Conservation (phyloP, 2,329 filamentous ascomycete species). For the Aureobasidium vineae region DNA sequence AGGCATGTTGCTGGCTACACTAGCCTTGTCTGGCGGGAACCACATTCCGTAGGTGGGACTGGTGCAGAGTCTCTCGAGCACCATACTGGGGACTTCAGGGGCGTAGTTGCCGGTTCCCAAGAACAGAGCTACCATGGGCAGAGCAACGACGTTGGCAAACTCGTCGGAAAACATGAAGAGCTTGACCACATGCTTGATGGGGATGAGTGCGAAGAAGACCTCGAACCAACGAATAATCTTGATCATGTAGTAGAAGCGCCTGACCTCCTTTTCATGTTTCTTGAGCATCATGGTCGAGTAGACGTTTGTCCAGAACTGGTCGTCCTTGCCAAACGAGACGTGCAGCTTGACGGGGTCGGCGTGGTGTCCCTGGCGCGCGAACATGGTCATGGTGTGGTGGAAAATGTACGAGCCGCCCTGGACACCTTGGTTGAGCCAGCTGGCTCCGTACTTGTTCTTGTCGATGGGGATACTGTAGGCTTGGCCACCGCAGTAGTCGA, state of each 20-base stretch:
- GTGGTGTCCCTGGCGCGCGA: conserved; percentile 56
- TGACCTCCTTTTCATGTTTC: conserved; percentile 56
- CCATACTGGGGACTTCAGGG: conserved; percentile 66
- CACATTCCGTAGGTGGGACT: conserved; percentile 60
- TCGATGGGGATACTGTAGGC: conserved; percentile 59
- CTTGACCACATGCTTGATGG: conserved; percentile 63
- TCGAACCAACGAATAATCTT: conserved; percentile 60
- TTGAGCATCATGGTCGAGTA: conserved; percentile 60
- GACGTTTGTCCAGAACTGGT: conserved; percentile 65
- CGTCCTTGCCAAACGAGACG: conserved; percentile 62
- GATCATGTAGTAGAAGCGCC: conserved; percentile 54
- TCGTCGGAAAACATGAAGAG: conserved; percentile 67
- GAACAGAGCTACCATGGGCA: conserved; percentile 71
- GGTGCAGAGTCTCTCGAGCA: conserved; percentile 56
- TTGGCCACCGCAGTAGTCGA: conserved; percentile 59
- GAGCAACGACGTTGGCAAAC: conserved; percentile 68
- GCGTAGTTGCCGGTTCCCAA: conserved; percentile 74
- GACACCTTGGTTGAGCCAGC: conserved; percentile 62
- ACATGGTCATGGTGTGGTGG: conserved; percentile 66
- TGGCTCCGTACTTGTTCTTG: conserved; percentile 56
- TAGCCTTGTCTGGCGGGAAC: conserved; percentile 53
- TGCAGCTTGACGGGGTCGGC: conserved; percentile 60
- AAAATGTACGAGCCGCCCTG: conserved; percentile 66
- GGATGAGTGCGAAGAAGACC: conserved; percentile 58
- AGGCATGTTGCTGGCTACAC: conserved; percentile 52